phyloP scores from a whole-genome alignment of 352 stramenopile species.

The Globisporangium sylvaticum region DNA sequence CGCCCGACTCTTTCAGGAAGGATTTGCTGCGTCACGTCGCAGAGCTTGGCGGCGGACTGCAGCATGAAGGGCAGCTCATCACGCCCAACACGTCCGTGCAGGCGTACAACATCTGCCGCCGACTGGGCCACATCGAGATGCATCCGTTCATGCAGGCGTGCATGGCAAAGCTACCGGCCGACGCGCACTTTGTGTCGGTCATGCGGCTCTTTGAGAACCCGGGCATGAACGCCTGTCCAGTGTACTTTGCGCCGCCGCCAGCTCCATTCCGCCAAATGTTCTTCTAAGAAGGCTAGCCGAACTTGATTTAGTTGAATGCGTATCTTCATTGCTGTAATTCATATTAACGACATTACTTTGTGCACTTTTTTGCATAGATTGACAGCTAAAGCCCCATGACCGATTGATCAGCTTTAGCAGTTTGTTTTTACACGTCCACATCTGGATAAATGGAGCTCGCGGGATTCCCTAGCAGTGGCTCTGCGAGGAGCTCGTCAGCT shows the following conservation, averaged over 20 bases:
- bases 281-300: background rate
- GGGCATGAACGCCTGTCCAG: background rate
- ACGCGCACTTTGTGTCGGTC: conserved; percentile 18
- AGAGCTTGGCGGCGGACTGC: conserved; percentile 20
- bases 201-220: conserved; percentile 8
- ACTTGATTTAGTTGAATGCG: background rate
- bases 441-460: conserved; percentile 21
- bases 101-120: conserved; percentile 21
- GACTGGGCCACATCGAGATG: conserved; percentile 29
- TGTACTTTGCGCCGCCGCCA: conserved; percentile 9
- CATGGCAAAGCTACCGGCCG: conserved; percentile 18
- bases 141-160: conserved; percentile 34
- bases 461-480: conserved; percentile 38
- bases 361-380: background rate
- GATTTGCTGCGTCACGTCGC: conserved; percentile 17
- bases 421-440: conserved; percentile 17
- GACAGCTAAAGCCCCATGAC: background rate
- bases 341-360: background rate
- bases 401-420: background rate
- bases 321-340: background rate
- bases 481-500: conserved; percentile 33
- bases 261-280: conserved; percentile 10
- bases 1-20: conserved; percentile 15
- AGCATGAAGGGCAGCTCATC: conserved; percentile 17
- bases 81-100: conserved; percentile 26